Conservation (phyloP, 2,329 filamentous ascomycete genomes). For the Colletotrichum acutatum region DNA sequence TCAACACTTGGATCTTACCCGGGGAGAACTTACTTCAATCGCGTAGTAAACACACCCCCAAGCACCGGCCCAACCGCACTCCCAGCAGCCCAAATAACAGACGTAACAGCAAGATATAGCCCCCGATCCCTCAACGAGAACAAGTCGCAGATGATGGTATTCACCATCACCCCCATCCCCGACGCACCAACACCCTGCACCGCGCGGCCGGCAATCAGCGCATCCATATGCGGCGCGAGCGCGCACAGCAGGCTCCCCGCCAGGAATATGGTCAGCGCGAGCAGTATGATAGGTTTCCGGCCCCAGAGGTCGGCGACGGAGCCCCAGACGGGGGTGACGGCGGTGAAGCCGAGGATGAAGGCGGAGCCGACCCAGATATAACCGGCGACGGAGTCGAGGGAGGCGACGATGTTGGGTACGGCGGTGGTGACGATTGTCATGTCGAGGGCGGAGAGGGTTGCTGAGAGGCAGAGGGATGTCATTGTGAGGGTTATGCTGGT, state of each 20-base stretch:
- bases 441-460: slow-evolving; percentile 59
- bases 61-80: slow-evolving; percentile 56
- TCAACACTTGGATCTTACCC: slow-evolving; percentile 38
- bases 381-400: slow-evolving; percentile 48
- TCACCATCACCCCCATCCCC: slow-evolving; percentile 57
- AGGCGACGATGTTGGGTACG: slow-evolving; percentile 56
- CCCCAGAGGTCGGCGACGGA: slow-evolving; percentile 60
- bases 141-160: slow-evolving; percentile 47
- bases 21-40: slow-evolving; percentile 56
- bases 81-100: slow-evolving; percentile 52
- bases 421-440: slow-evolving; percentile 63
- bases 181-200: slow-evolving; percentile 59
- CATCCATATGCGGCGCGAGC: slow-evolving; percentile 50
- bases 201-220: slow-evolving; percentile 54
- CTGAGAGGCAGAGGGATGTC: slow-evolving; percentile 41
- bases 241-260: slow-evolving; percentile 65
- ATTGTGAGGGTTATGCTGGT: slow-evolving; percentile 47
- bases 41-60: slow-evolving; percentile 53
- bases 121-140: slow-evolving; percentile 48
- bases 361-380: slow-evolving; percentile 59
- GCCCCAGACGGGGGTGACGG: slow-evolving; percentile 41
- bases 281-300: slow-evolving; percentile 49
- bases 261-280: slow-evolving; percentile 53
- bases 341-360: slow-evolving; percentile 60
- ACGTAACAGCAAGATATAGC: slow-evolving; percentile 46